Evolutionary conservation across 371 early-diverging fungal genomes (phyloP), one percentile per base, ranked within the genome.

Genomic region (Mortierella sp.): DNA sequence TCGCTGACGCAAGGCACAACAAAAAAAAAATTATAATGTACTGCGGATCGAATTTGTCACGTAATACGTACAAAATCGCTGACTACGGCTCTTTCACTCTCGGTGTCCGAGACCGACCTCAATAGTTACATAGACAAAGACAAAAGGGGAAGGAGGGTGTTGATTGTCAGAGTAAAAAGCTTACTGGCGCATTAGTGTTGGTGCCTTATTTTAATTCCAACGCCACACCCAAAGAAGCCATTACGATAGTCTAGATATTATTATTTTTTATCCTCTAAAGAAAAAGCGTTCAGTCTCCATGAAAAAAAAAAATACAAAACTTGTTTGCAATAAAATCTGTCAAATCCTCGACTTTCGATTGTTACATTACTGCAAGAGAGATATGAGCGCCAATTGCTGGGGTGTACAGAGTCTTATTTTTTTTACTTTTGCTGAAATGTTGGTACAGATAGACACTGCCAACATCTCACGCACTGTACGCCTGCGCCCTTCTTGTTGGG

Each of bases 11-110:
- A 51, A 47, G 18, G 35, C 49, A 28, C 55, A 43, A 45, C 47
- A 57, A 65, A 52, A 49, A 65, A 65, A 65, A 55, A 65, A 35
- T n/a, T n/a, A 70, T 30, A 49, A 32, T 37, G 24, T 63, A 64
- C 64, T 69, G 69, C 69, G 69, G 69, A 62, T 55, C 43, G 43
- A 18, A 28, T 28, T 54, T 69, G 63, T 51, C 68, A 69, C 69
- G 69, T 62, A 68, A 30, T n/a, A 69, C 69, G 69, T 69, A 69
- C 69, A 54, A 18, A 18, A 16, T 43, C 28, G 30, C 4, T 4
- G 30, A 30, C 30, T 30, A 30, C 30, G 30, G 30, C 30, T 4
- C 4, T 30, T 30, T 1, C 4, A 30, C 51, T 1, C 8, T 20
- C 52, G 26, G 52, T 22, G 20, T 22, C 52, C 68, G 68, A 67